Conservation (phyloP, 208 protist genomes). For the Blechomonas ayalai region DNA sequence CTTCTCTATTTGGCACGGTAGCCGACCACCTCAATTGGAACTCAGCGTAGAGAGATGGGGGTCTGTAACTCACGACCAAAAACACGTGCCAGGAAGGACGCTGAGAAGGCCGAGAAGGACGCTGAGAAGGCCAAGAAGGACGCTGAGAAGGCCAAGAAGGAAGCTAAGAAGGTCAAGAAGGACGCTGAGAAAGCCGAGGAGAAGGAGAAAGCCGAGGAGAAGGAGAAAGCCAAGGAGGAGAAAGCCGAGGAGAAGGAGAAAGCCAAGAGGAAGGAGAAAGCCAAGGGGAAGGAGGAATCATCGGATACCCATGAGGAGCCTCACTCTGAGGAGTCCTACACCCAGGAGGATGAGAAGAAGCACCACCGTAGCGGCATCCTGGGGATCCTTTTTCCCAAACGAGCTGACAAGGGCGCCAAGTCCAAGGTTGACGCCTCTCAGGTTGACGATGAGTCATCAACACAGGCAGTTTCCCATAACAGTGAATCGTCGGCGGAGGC, state of each 20-base stretch:
- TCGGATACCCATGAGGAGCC: neutral
- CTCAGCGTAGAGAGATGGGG: too few relatives aligned
- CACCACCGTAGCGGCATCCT: too few relatives aligned
- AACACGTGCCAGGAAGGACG: constrained; percentile 2
- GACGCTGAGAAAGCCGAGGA: neutral
- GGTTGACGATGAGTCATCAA: too few relatives aligned
- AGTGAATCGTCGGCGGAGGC: too few relatives aligned
- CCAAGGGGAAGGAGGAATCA: neutral
- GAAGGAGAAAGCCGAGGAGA: constrained; percentile 2
- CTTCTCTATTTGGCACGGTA: too few relatives aligned
- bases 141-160: neutral
- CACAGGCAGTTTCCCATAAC: too few relatives aligned
- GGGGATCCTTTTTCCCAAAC: too few relatives aligned
- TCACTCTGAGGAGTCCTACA: too few relatives aligned
- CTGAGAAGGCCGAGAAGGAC: constrained; percentile 1
- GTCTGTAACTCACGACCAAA: constrained; percentile 7
- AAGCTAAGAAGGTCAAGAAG: neutral
- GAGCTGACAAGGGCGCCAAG: too few relatives aligned
- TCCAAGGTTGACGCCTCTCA: too few relatives aligned
- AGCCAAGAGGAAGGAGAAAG: neutral
- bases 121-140: constrained; percentile 1
- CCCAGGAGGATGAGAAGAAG: too few relatives aligned
- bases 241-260: constrained; percentile 1
- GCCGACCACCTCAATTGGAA: too few relatives aligned
- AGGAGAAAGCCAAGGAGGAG: constrained; percentile 1